Base-by-base conservation (phyloP, 1,284 basidiomycete species). In the Xerocomus minutiporus region DNA sequence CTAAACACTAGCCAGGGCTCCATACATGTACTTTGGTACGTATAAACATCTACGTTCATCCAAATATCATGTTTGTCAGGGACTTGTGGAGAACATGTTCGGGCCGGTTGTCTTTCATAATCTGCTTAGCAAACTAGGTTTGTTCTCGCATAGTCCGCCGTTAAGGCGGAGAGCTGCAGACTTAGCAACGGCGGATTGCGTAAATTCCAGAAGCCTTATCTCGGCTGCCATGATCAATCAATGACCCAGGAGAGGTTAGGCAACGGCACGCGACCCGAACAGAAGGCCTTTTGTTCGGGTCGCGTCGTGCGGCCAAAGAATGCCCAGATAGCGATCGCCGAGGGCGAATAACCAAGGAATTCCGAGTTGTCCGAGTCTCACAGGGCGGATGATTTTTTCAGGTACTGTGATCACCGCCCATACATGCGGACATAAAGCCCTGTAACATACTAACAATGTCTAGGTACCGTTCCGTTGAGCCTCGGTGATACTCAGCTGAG, bases 371-470 rank as follows among this genome's bases (percentile, higher is more conserved):
- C 43, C 15, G 53, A 53, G 47, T 31, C 15, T 46, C 40, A 7
- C 44, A 32, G 17, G 39, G 15, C 8, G 34, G 15, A 28, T 46
- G 20, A 39, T 38, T 34, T n/a, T 20, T 35, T 35, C 8, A 12
- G n/a, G 26, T 8, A 31, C 23, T 20, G 8, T 17, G 12, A 45
- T 48, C 29, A 39, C 36, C 47, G 44, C 28, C 45, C 45, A 54
- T 48, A 28, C 23, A 26, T 35, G 51, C 38, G 51, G 56, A 46
- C 34, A 54, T 57, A 23, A n/a, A 17, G n/a, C 42, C 43, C 32
- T 34, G 12, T 20, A 13, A 20, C 20, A 20, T 20, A 20, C 20
- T 20, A 20, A 28, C 32, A 46, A 28, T 42, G 41, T 29, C 12
- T 20, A 48, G 29, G 45, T 26, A 32, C 15, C 8, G 12, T 31